These are phyloP conservation scores for Mycena floridula DNA, from an alignment of 768 basidiomycete genomes.

Conservation along the genomic window DNA sequence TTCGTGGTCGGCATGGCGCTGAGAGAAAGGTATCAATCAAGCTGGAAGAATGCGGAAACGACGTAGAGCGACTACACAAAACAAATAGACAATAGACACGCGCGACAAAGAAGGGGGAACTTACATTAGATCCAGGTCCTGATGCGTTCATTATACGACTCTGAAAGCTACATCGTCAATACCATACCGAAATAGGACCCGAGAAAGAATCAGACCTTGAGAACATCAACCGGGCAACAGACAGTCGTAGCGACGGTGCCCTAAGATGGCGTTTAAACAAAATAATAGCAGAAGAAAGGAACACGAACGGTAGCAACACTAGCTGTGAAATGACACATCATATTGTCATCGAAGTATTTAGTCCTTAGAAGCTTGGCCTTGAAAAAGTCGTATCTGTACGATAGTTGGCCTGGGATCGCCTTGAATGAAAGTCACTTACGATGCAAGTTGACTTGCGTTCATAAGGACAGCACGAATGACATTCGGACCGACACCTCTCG, in stretches of 20 bases:
- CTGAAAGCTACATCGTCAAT: conserved; percentile 19
- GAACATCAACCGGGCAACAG: conserved; percentile 83
- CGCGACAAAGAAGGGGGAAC: conserved; percentile 17
- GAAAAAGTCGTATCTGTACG: conserved; percentile 85
- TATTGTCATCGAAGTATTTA: conserved; percentile 73
- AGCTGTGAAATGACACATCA: conserved; percentile 76
- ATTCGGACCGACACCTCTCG: conserved; percentile 77
- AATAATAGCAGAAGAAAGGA: too few species aligned
- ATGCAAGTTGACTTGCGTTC: conserved; percentile 90
- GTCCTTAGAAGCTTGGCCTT: conserved; percentile 76
- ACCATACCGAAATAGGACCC: neutral
- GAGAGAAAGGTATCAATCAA: too few species aligned
- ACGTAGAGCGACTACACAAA: too few species aligned
- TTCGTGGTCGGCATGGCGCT: too few species aligned
- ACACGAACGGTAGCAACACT: too few species aligned
- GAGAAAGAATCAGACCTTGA: conserved; percentile 46
- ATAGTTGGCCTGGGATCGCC: too few species aligned
- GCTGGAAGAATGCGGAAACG: too few species aligned
- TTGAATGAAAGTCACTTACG: conserved; percentile 39
- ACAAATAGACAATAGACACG: too few species aligned
- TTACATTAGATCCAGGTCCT: conserved; percentile 71
- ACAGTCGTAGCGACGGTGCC: conserved; percentile 88
- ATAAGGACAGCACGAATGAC: conserved; percentile 81
- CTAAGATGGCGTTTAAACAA: too few species aligned
- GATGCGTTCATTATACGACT: conserved; percentile 89